Conservation (phyloP, 169 alveolate genomes). For the Cryptosporidium ryanae region DNA sequence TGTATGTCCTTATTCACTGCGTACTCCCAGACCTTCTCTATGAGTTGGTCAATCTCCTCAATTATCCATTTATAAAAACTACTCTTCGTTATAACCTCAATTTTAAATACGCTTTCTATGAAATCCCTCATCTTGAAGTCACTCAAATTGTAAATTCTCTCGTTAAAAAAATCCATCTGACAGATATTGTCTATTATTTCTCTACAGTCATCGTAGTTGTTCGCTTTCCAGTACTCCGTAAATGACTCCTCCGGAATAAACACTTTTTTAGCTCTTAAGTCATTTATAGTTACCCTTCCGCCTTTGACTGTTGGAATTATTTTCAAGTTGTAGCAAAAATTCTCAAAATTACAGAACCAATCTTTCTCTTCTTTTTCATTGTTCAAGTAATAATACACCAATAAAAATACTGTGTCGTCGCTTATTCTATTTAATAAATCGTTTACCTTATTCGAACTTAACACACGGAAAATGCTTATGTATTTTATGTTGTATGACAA, state of each 20-base stretch:
- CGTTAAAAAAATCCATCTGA: constrained; percentile 24
- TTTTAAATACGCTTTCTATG: not conserved
- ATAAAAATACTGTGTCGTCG: constrained; percentile 18
- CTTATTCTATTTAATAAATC: constrained; percentile 14
- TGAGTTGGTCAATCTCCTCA: constrained; percentile 1
- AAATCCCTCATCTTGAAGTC: not conserved
- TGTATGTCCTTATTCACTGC: constrained; percentile 46
- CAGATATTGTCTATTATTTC: constrained; percentile 29
- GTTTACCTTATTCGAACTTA: not conserved
- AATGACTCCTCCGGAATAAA: constrained; percentile 35
- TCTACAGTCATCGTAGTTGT: constrained; percentile 7
- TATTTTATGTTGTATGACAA: constrained; percentile 15
- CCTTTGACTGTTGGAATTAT: constrained; percentile 18
- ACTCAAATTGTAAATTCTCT: not conserved
- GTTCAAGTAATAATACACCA: not conserved
- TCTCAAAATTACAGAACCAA: not conserved
- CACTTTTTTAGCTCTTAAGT: not conserved
- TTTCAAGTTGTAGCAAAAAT: not conserved
- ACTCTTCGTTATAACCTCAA: constrained; percentile 16
- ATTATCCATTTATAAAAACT: constrained; percentile 36
- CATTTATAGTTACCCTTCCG: not conserved
- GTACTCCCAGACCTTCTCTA: constrained; percentile 58
- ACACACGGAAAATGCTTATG: not conserved
- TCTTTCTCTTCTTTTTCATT: not conserved
- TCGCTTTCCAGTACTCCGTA: constrained; percentile 1